Percentiles rank a stretch among this genome's conserved stretches.
phyloP scores from a whole-genome alignment of 2,329 filamentous ascomycete genomes.

The Colletotrichum sp. region DNA sequence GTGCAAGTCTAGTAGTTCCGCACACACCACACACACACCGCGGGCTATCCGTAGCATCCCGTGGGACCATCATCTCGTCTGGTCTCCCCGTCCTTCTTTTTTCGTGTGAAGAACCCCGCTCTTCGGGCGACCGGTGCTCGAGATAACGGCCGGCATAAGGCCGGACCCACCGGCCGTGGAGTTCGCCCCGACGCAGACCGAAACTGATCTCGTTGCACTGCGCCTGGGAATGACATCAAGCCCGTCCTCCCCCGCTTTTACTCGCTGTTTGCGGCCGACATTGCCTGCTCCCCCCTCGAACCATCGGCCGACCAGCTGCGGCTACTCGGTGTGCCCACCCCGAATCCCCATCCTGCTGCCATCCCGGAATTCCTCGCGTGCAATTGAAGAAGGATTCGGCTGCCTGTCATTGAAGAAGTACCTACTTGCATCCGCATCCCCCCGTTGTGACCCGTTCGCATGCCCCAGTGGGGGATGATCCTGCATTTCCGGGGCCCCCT shows the following conservation, averaged over 20 bases:
- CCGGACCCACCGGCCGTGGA: constrained; percentile 17
- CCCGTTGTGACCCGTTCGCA: constrained; percentile 13
- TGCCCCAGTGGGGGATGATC: constrained; percentile 7
- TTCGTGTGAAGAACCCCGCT: not conserved
- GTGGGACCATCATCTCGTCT: not conserved
- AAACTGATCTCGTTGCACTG: constrained; percentile 11
- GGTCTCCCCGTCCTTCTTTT: not conserved
- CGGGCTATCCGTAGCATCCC: not conserved
- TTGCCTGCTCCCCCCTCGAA: not conserved
- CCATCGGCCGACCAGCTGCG: constrained; percentile 1
- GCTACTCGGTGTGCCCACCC: constrained; percentile 4
- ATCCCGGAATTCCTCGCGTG: constrained; percentile 6
- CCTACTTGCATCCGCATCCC: not conserved
- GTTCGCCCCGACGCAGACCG: constrained; percentile 16
- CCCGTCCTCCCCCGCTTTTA: constrained; percentile 4
- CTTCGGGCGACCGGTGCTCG: constrained; percentile 16
- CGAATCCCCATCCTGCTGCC: not conserved
- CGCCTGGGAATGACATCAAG: constrained; percentile 17
- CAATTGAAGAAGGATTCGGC: not conserved
- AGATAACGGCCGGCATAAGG: constrained; percentile 17
- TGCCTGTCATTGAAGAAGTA: not conserved
- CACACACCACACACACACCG: not conserved
- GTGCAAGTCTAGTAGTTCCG: not conserved
- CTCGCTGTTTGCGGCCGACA: constrained; percentile 14
- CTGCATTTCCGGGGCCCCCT: constrained; percentile 14